Percentiles rank a stretch among this genome's conserved stretches.
These are phyloP conservation scores for Cladorrhinum sp. DNA, from an alignment of 2,329 filamentous ascomycete genomes.

Conservation along the genomic window DNA sequence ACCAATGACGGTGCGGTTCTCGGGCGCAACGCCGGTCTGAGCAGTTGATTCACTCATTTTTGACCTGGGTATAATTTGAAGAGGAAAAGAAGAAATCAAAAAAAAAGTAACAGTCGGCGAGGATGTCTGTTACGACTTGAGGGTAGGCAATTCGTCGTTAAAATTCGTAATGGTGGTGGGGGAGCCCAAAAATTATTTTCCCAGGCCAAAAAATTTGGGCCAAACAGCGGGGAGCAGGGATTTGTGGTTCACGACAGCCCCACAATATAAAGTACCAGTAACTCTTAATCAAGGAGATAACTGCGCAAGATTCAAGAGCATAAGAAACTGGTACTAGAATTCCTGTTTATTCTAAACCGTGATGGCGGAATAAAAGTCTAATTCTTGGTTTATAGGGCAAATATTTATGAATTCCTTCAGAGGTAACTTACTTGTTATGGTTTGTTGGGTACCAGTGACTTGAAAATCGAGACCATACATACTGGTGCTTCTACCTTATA, in stretches of 20 bases:
- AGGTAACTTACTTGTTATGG: not conserved
- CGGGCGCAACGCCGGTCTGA: slow-evolving; percentile 47
- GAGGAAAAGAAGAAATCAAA: slow-evolving; percentile 2
- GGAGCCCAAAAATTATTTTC: slow-evolving; percentile 23
- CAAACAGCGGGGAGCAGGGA: slow-evolving; percentile 4
- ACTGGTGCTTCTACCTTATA: not conserved
- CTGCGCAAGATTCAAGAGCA: not conserved
- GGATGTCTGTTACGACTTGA: slow-evolving; percentile 3
- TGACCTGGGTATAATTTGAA: slow-evolving; percentile 6
- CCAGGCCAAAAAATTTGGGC: slow-evolving; percentile 17
- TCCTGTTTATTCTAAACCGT: not conserved
- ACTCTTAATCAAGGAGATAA: not conserved
- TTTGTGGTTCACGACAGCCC: not conserved
- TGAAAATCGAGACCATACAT: not conserved
- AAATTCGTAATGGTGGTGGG: slow-evolving; percentile 22
- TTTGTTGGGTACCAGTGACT: not conserved
- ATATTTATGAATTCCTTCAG: not conserved
- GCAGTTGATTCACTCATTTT: slow-evolving; percentile 44
- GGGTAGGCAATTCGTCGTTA: slow-evolving; percentile 3
- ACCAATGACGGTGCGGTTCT: slow-evolving; percentile 74
- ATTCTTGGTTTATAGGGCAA: not conserved
- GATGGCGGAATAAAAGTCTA: not conserved
- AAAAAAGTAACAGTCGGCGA: not conserved
- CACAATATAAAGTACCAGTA: not conserved
- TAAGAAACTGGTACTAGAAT: no score